These are phyloP conservation scores for Blastobotrys ciferrii DNA, from an alignment of 1,139 yeast species.

Conservation along the genomic window DNA sequence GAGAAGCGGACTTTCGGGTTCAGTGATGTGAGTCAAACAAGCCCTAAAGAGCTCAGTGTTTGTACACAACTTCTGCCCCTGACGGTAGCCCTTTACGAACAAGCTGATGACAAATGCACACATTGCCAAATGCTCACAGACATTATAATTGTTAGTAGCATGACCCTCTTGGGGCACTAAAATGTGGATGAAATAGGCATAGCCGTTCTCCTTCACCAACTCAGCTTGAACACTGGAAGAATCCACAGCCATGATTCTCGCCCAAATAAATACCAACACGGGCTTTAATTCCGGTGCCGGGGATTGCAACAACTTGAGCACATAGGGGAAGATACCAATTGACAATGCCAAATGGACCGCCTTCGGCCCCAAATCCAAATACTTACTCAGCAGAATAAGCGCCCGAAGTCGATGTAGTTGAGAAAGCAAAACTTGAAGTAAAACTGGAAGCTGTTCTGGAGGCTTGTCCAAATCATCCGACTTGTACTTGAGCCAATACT, in stretches of 20 bases:
- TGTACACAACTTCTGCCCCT: conserved; percentile 79
- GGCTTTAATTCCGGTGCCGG: conserved; percentile 97
- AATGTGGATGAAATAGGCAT: conserved; percentile 79
- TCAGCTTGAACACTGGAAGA: conserved; percentile 88
- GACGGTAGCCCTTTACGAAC: conserved; percentile 74
- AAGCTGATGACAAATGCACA: conserved; percentile 86
- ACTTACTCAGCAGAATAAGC: conserved; percentile 74
- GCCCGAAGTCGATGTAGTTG: conserved; percentile 95
- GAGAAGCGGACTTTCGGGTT: conserved; percentile 77
- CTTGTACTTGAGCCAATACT: conserved; percentile 91
- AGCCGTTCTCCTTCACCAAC: conserved; percentile 86
- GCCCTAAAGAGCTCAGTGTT: conserved; percentile 70
- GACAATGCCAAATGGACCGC: conserved; percentile 91
- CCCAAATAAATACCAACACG: conserved; percentile 94
- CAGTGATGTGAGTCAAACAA: conserved; percentile 62
- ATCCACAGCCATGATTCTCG: conserved; percentile 95
- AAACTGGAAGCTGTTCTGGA: conserved; percentile 94
- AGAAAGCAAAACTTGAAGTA: conserved; percentile 84
- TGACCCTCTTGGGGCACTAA: conserved; percentile 49
- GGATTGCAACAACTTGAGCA: conserved; percentile 80
- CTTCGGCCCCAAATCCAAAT: conserved; percentile 94
- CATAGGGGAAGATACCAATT: conserved; percentile 95
- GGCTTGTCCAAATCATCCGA: conserved; percentile 68
- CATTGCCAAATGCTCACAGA: conserved; percentile 86
- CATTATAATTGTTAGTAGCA: conserved; percentile 36